These are phyloP conservation scores for Kitagawia praeruptora DNA, from an alignment of 129 eudicot genomes.

Conservation along the genomic window DNA sequence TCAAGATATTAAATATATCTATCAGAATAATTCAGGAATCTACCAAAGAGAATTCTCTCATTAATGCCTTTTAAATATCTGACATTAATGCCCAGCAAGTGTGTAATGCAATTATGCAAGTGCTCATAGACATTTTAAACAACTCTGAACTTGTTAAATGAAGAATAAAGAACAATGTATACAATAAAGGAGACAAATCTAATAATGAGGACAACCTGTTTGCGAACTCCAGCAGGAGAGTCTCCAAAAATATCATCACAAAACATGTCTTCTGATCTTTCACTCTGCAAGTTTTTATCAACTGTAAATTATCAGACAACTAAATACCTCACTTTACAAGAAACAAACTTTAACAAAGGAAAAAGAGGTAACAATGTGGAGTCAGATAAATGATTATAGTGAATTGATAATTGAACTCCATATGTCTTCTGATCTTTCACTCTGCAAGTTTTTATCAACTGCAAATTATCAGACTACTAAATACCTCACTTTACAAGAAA, in stretches of 20 bases:
- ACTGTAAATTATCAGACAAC: background rate
- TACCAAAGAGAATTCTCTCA: background rate
- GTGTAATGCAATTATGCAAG: too few relatives aligned
- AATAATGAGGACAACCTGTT: conserved; percentile 22
- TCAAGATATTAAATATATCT: background rate
- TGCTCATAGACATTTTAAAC: too few relatives aligned
- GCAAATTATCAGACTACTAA: background rate
- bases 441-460: conserved; percentile 26
- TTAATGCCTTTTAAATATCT: too few relatives aligned
- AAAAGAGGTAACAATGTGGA: background rate
- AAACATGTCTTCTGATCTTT: conserved; percentile 44
- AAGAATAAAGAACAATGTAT: background rate
- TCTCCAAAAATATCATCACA: conserved; percentile 63
- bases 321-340: background rate
- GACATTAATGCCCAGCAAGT: background rate
- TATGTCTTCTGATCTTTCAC: conserved; percentile 45
- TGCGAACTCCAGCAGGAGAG: conserved; percentile 54
- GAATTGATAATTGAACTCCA: background rate
- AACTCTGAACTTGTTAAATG: too few relatives aligned
- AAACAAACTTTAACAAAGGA: background rate
- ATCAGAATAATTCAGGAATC: background rate
- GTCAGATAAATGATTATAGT: background rate
- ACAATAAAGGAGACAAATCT: background rate
- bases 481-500: background rate
- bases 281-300: conserved; percentile 36